phyloP scores from a whole-genome alignment of 495 filamentous ascomycete genomes.

The Penicillium cinerascens region DNA sequence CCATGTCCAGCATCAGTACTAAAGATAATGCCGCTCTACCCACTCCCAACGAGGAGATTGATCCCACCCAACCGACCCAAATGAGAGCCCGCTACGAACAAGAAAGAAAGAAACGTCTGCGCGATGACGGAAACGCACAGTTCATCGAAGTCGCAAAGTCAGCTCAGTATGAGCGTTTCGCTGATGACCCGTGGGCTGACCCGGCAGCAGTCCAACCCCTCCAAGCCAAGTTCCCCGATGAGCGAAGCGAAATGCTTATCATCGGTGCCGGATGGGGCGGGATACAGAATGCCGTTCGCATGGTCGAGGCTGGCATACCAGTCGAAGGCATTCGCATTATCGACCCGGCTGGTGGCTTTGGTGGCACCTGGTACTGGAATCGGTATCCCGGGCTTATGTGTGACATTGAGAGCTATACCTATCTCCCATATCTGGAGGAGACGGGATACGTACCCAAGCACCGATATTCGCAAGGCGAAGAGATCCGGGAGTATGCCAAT shows the following conservation, averaged over 20 bases:
- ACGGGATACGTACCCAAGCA: slow-evolving; percentile 52
- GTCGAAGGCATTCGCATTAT: slow-evolving; percentile 46
- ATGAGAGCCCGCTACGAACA: no score
- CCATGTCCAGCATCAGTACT: no score
- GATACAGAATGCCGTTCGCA: slow-evolving; percentile 44
- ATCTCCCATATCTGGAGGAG: slow-evolving; percentile 58
- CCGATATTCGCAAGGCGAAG: slow-evolving; percentile 21
- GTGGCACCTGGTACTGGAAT: slow-evolving; percentile 52
- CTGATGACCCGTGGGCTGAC: no score
- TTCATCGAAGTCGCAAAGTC: no score
- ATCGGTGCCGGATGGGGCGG: slow-evolving; percentile 53
- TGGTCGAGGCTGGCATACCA: slow-evolving; percentile 45
- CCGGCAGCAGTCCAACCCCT: no score
- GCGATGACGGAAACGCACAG: no score
- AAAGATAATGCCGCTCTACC: no score
- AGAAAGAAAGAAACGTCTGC: no score
- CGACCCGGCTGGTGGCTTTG: slow-evolving; percentile 40
- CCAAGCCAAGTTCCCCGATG: not conserved
- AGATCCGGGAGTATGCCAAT: slow-evolving; percentile 24
- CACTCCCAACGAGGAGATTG: no score
- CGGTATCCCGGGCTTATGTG: slow-evolving; percentile 35
- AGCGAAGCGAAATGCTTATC: slow-evolving; percentile 13
- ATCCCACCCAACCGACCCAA: no score
- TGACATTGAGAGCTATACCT: slow-evolving; percentile 31
- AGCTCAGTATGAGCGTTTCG: no score